Base-by-base conservation (phyloP, 176 grass and related monocot genomes). In the Ampelocalamus luodianensis region DNA sequence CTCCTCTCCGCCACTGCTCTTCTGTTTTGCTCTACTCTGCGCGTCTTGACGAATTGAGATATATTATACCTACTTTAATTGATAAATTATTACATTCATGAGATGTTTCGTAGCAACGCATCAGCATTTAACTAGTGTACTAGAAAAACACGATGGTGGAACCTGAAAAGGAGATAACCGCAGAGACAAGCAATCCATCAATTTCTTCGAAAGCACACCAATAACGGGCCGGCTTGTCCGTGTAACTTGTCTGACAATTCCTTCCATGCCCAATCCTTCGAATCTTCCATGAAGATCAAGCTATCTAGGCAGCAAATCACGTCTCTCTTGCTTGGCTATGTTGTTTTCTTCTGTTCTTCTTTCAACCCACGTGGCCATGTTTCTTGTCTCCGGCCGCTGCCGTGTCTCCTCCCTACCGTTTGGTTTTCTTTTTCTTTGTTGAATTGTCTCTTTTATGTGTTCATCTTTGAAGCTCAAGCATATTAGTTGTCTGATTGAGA, bases 131-230 rank as follows among this genome's bases (percentile, higher is more conserved):
- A n/a, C n/a, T n/a, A n/a, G n/a, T n/a, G n/a, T n/a, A n/a, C n/a
- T 18, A 22, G 18, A 18, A 9, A 22, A 56, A 56, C 18, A 8
- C 20, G 18, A 8, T n/a, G 54, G 10, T 11, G 22, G 14, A 29
- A 14, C 24, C 5, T 6, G 11, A 27, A 63, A 60, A 24, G 3
- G 34, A 27, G n/a, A 20, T 3, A 7, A 12, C 45, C 6, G 78
- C 10, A 36, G 64, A 68, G 79, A 22, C 16, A 12, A 14, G 15
- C n/a, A 5, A 54, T 54, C 63, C 45, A 8, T 38, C 18, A 12
- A 80, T 68, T 49, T 23, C 63, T 68, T 4, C 1, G 5, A 32
- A 16, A 22, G 63, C 78, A 80, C 78, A 80, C 29, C 37, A 64
- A 16, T 3, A 13, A 38, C 27, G 44, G 60, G 77, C 61, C 77